Conservation (phyloP, 495 filamentous ascomycete species). For the Mycothermus thermophilus region DNA sequence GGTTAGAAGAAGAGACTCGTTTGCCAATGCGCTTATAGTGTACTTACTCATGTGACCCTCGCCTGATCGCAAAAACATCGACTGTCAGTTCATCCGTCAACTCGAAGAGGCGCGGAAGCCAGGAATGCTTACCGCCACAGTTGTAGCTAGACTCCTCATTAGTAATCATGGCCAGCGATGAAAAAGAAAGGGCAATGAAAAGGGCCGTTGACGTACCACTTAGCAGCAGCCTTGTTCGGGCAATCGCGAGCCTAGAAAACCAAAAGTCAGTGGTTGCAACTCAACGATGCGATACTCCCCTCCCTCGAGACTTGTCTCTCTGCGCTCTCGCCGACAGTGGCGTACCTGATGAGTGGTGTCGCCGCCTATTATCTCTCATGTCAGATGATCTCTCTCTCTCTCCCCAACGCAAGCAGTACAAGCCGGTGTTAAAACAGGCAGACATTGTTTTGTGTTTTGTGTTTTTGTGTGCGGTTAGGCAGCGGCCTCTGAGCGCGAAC, state of each 20-base stretch:
- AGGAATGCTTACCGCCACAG: slow-evolving; percentile 39
- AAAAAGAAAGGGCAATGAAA: slow-evolving; percentile 1
- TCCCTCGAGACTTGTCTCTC: slow-evolving; percentile 6
- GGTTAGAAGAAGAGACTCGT: slow-evolving; percentile 5
- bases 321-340: slow-evolving; percentile 14
- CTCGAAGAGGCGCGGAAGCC: not conserved
- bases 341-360: slow-evolving; percentile 38
- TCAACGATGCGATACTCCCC: slow-evolving; percentile 8
- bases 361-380: slow-evolving; percentile 33
- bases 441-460: slow-evolving; percentile 7
- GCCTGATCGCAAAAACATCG: slow-evolving; percentile 28
- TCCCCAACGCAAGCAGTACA: slow-evolving; percentile 15
- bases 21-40: not conserved
- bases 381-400: slow-evolving; percentile 28
- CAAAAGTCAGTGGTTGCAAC: slow-evolving; percentile 11
- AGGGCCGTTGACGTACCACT: slow-evolving; percentile 50
- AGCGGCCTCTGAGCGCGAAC: slow-evolving; percentile 2
- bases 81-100: slow-evolving; percentile 8
- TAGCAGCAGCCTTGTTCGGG: slow-evolving; percentile 82
- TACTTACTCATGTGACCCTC: slow-evolving; percentile 81
- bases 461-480: slow-evolving; percentile 3
- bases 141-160: no score
- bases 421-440: no score
- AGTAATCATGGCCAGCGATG: slow-evolving; percentile 25
- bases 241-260: slow-evolving; percentile 71